These are phyloP conservation scores for Cystobasidium slooffiae DNA, from an alignment of 1,284 basidiomycete genomes.

Conservation along the genomic window DNA sequence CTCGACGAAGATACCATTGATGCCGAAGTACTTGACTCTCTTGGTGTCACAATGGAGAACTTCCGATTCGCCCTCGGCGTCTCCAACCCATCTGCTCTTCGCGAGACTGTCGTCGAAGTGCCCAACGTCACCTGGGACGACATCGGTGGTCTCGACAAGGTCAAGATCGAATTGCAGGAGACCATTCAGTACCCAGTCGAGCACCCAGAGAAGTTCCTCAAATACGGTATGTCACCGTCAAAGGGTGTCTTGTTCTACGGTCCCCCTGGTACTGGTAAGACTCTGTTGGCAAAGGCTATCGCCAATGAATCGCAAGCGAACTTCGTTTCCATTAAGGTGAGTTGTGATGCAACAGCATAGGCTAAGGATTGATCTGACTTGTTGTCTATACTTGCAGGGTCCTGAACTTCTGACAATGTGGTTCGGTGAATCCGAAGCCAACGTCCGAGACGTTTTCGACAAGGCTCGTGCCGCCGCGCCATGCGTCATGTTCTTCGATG, in stretches of 20 bases:
- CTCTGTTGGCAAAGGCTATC: slow-evolving; percentile 92
- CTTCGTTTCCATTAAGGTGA: slow-evolving; percentile 89
- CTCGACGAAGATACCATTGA: slow-evolving; percentile 82
- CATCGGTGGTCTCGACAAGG: slow-evolving; percentile 98
- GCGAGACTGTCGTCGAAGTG: slow-evolving; percentile 95
- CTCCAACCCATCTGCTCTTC: slow-evolving; percentile 94
- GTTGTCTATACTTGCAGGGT: slow-evolving; percentile 34
- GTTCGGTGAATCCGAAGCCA: slow-evolving; percentile 99
- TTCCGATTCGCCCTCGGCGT: slow-evolving; percentile 94
- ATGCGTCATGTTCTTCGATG: slow-evolving; percentile 99
- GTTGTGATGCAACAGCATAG: slow-evolving; percentile 12
- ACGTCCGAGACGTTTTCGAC: slow-evolving; percentile 99
- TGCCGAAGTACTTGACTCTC: slow-evolving; percentile 92
- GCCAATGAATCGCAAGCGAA: slow-evolving; percentile 99
- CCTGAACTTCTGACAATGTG: slow-evolving; percentile 77
- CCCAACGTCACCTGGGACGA: slow-evolving; percentile 98
- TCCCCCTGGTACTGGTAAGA: slow-evolving; percentile 96
- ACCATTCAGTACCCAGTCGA: slow-evolving; percentile 99
- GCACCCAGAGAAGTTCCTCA: slow-evolving; percentile 99
- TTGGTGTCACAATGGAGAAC: slow-evolving; percentile 97
- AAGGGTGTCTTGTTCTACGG: slow-evolving; percentile 99
- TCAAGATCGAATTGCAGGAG: slow-evolving; percentile 98
- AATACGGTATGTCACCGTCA: slow-evolving; percentile 98
- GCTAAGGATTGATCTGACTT: background rate
- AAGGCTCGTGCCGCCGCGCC: slow-evolving; percentile 98